Evolutionary conservation across 192 early-diverging fungal species (phyloP), one percentile per base, ranked within the genome.

Genomic region (Coemansia erecta): DNA sequence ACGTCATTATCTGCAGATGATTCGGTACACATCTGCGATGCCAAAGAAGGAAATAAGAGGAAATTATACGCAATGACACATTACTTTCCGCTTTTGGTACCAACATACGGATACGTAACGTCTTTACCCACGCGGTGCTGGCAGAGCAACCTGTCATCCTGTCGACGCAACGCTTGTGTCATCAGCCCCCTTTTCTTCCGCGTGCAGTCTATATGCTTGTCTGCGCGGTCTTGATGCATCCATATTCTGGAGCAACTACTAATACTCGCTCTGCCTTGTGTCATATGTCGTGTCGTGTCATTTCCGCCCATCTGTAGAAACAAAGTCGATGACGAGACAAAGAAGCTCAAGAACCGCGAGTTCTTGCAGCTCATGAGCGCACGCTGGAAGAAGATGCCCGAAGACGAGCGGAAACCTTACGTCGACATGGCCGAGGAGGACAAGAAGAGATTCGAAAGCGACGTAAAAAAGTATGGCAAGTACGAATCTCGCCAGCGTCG

Each of bases 281-380:
- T 18, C 13, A 2, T 15, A 4, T 35, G 6, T 37, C 21, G 5
- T 42, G 23, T 42, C 11, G 41, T 35, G 35, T 50, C 8, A 0
- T 3, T 26, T 50, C 21, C 17, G 12, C 42, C 2, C 9, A 14
- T 8, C 9, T 53, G 35, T 63, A 80, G 81, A 33, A 52, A 64
- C 45, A 66, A 67, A 58, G 71, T 70, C 6, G 72, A 70, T 12
- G 72, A 73, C 31, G 66, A 70, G 12, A 67, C 68, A 13, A 80
- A 63, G 15, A 58, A 56, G 42, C 71, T 82, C 53, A 82, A 82
- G 56, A 82, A 82, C 72, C 74, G 75, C 55, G 75, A 70, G 53
- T 82, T 82, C 64, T 37, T 82, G 40, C 74, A 69, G 60, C 62
- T 82, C 52, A 82, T 82, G 80, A 78, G 75, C 46, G 57, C 69